Evolutionary conservation across 495 filamentous ascomycete species (phyloP).

Genomic region (Penicillium mononematosum): DNA sequence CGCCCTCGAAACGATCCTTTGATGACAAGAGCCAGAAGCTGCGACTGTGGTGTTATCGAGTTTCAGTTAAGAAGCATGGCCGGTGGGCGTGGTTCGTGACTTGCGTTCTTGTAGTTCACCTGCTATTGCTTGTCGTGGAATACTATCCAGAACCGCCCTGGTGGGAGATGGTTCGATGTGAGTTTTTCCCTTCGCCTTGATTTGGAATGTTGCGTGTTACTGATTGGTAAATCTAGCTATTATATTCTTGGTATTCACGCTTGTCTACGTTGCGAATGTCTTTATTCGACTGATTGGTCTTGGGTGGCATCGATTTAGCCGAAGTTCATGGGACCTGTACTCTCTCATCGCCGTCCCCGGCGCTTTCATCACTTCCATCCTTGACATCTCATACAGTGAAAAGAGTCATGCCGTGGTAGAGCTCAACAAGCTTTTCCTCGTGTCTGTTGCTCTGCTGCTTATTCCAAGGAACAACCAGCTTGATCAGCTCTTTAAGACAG

Average conservation of each 20-base stretch:
- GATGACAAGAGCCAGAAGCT: constrained; percentile 69
- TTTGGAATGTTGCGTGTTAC: constrained; percentile 7
- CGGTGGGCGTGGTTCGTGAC: constrained; percentile 87
- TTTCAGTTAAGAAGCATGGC: constrained; percentile 91
- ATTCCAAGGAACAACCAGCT: constrained; percentile 97
- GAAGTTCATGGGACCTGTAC: constrained; percentile 94
- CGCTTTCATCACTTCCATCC: constrained; percentile 71
- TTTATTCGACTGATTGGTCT: constrained; percentile 81
- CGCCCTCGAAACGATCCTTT: constrained; percentile 83
- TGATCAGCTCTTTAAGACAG: constrained; percentile 98
- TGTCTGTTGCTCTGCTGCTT: constrained; percentile 83
- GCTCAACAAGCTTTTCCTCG: constrained; percentile 90
- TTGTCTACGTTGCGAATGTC: constrained; percentile 84
- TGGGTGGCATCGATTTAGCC: constrained; percentile 88
- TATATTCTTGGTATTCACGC: constrained; percentile 79
- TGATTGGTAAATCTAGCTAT: constrained; percentile 43
- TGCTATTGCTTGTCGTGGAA: constrained; percentile 80
- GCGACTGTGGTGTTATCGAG: constrained; percentile 91
- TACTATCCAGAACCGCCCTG: constrained; percentile 67
- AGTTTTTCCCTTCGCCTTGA: constrained; percentile 11
- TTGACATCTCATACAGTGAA: constrained; percentile 53
- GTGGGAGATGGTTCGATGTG: constrained; percentile 66
- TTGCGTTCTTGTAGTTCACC: constrained; percentile 72
- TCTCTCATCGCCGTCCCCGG: constrained; percentile 84
- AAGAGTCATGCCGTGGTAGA: constrained; percentile 63